Evolutionary conservation across 73 alveolate species (phyloP), one percentile per base, ranked within the genome.

Genomic region (Uronychia setigera): DNA sequence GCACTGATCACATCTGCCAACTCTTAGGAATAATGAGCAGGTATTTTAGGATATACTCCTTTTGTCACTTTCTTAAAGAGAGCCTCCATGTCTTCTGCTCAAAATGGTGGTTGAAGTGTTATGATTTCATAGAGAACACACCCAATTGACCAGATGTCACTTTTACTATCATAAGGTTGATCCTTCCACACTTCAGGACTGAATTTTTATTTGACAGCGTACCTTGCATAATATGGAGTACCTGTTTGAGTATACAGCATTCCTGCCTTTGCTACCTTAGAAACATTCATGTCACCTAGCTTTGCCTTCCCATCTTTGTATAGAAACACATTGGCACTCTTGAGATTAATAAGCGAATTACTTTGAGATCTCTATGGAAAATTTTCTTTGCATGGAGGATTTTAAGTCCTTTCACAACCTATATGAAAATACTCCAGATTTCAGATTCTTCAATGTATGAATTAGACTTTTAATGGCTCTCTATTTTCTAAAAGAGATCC

Each of bases 211-310:
- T 46, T 5, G 19, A 46, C 67, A 11, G 5, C 19, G 5, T 46
- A 46, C 67, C 94, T 88, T 1, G 97, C 97, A 87, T 94, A 90
- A 81, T 94, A 92, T 0, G 95, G 96, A 26, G 97, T 92, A 27
- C 98, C 95, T 26, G 96, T 94, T 82, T 94, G 90, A 33, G 97
- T 94, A 76, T 95, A 79, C 76, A 95, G 96, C 35, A 95, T 33
- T 0, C 97, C 97, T 67, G 89, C 91, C 78, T 93, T 89, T 0
- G 96, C 91, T 9, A 96, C 94, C 79, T 94, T 93, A 29, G 97
- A 87, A 35, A 95, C 98, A 86, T 96, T 96, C 87, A 96, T 83
- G 80, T 97, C 98, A 28, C 99, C 99, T 28, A 97, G 86, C 91
- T 95, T 95, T 0, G 92, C 97, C 19, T 33, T 84, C 46, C 93